A percentile compares a stretch with the other conserved stretches of the same genome.
phyloP scores from a whole-genome alignment of 2,329 filamentous ascomycete species.

The Alternaria arborescens region DNA sequence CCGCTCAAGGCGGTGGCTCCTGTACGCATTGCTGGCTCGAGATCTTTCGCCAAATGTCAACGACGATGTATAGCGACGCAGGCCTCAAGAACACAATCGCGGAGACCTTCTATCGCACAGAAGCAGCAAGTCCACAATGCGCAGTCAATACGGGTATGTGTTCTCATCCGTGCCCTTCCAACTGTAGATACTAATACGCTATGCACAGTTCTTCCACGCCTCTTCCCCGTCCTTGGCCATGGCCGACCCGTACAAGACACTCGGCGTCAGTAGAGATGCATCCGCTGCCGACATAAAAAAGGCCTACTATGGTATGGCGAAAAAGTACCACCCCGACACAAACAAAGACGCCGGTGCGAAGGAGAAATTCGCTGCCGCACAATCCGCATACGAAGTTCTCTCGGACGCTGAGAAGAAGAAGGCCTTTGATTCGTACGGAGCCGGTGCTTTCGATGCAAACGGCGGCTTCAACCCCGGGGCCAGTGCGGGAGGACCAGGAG shows the following conservation, averaged over 20 bases:
- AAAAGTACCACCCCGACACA: conserved; percentile 97
- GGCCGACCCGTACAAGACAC: conserved; percentile 83
- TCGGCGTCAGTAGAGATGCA: conserved; percentile 85
- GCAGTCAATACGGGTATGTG: conserved; percentile 44
- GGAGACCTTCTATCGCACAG: conserved; percentile 33
- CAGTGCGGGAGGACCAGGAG: conserved; percentile 67
- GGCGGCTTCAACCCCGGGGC: conserved; percentile 82
- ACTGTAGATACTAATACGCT: conserved; percentile 23
- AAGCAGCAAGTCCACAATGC: conserved; percentile 33
- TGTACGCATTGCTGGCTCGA: conserved; percentile 39
- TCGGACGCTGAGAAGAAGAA: conserved; percentile 93
- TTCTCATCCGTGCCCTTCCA: not conserved
- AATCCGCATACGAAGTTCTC: conserved; percentile 91
- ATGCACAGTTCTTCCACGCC: conserved; percentile 47
- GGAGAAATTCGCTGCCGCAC: conserved; percentile 92
- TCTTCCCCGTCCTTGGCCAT: conserved; percentile 67
- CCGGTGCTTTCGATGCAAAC: conserved; percentile 73
- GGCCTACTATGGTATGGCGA: conserved; percentile 95
- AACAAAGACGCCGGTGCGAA: conserved; percentile 96
- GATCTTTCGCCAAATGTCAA: conserved; percentile 42
- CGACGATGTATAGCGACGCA: conserved; percentile 40
- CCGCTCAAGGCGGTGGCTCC: conserved; percentile 45
- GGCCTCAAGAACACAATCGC: conserved; percentile 36
- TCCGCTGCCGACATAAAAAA: conserved; percentile 92
- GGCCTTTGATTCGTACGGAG: conserved; percentile 89